Evolutionary conservation across 305 asterid species (phyloP).

Genomic region (Fraxinus greggii): DNA sequence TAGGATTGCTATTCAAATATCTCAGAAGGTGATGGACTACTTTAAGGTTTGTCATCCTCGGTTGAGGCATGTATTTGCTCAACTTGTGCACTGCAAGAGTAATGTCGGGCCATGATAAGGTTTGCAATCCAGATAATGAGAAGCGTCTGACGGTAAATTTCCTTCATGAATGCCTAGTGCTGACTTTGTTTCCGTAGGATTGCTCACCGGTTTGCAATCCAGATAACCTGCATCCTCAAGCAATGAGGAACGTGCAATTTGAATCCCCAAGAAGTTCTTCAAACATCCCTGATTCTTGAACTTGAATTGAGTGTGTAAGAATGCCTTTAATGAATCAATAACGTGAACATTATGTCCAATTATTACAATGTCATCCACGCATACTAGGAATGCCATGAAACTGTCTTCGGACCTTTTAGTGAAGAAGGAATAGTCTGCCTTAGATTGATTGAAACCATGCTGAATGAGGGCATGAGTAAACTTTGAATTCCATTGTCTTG

Average conservation of each 20-base stretch:
- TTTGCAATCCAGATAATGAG: too few relatives aligned
- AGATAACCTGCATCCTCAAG: too few relatives aligned
- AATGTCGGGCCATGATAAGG: too few relatives aligned
- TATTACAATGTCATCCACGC: not conserved
- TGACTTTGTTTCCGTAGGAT: too few relatives aligned
- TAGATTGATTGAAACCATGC: not conserved
- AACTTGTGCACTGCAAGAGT: too few relatives aligned
- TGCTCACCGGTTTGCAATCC: too few relatives aligned
- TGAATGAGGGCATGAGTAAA: not conserved
- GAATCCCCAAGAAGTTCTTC: not conserved
- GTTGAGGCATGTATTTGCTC: too few relatives aligned
- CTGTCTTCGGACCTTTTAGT: not conserved
- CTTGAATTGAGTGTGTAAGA: not conserved
- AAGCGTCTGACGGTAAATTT: too few relatives aligned
- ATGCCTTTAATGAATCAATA: not conserved
- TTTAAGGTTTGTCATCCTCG: too few relatives aligned
- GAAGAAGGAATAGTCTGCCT: not conserved
- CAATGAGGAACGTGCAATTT: not conserved
- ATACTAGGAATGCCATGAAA: not conserved
- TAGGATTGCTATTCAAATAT: not conserved
- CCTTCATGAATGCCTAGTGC: too few relatives aligned
- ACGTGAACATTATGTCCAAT: not conserved
- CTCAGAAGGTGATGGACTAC: too few relatives aligned
- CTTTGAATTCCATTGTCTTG: not conserved
- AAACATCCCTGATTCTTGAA: not conserved